Conservation (phyloP, 306 rosid genomes). For the Herpetospermum pedunculosum region DNA sequence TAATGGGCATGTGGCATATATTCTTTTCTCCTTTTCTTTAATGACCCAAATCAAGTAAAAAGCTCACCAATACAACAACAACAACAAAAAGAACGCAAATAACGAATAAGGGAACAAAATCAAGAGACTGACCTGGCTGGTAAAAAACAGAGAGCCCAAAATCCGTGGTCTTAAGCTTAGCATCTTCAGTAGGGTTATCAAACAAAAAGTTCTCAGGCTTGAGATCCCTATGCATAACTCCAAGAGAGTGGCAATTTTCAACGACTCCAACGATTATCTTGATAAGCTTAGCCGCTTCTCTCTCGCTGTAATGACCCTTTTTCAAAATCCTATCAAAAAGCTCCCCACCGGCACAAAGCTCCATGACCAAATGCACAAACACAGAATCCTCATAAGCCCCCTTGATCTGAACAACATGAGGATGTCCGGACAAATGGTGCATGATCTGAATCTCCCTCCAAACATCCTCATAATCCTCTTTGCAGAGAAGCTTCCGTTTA, state of each 20-base stretch:
- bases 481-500: constrained; percentile 60
- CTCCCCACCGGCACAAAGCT: constrained; percentile 82
- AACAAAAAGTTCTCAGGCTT: constrained; percentile 93
- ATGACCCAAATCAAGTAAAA: neutral
- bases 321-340: constrained; percentile 72
- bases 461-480: constrained; percentile 71
- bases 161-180: constrained; percentile 71
- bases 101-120: neutral
- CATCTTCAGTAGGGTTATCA: constrained; percentile 58
- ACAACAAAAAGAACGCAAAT: neutral
- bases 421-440: constrained; percentile 75
- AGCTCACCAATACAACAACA: neutral
- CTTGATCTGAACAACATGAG: constrained; percentile 56
- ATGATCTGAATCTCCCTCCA: constrained; percentile 95
- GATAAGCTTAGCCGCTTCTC: constrained; percentile 62
- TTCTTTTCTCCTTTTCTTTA: neutral
- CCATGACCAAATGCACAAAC: constrained; percentile 83
- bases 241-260: constrained; percentile 78
- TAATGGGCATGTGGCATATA: neutral
- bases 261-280: constrained; percentile 79
- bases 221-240: constrained; percentile 93
- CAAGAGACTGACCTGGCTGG: constrained; percentile 52
- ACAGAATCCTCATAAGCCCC: constrained; percentile 79
- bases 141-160: constrained; percentile 76
- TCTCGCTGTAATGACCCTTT: constrained; percentile 85